A percentile compares a stretch with the other conserved stretches of the same genome.
Conservation (phyloP, 331 rosid genomes). For the Malus hybrid region DNA sequence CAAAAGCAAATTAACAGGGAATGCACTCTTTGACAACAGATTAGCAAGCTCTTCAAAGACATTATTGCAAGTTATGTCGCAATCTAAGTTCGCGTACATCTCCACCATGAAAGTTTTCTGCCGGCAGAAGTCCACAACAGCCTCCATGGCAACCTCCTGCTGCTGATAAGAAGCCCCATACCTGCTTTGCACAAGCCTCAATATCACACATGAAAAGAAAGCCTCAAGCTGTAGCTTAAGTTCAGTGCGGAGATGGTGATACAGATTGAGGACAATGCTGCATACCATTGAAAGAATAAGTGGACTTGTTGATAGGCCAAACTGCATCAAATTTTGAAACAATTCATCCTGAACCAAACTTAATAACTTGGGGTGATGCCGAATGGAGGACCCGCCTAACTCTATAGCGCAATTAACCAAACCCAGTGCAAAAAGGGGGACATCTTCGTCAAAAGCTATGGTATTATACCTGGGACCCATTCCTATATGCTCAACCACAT, state of each 20-base stretch:
- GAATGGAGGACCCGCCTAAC: constrained; percentile 75
- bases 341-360: constrained; percentile 85
- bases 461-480: constrained; percentile 60
- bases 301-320: constrained; percentile 84
- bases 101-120: constrained; percentile 88
- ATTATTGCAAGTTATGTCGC: constrained; percentile 89
- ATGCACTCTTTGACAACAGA: constrained; percentile 93
- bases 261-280: constrained; percentile 82
- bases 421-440: constrained; percentile 86
- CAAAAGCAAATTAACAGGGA: constrained; percentile 85
- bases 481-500: constrained; percentile 64
- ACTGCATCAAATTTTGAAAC: constrained; percentile 81
- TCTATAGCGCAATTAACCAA: constrained; percentile 85
- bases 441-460: constrained; percentile 83
- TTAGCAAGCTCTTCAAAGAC: constrained; percentile 88
- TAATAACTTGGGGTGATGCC: constrained; percentile 63
- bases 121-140: constrained; percentile 94
- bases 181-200: constrained; percentile 92
- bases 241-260: constrained; percentile 81
- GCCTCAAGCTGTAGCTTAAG: constrained; percentile 94
- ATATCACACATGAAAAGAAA: constrained; percentile 84
- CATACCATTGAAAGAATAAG: constrained; percentile 91
- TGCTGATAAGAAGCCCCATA: constrained; percentile 93
- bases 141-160: constrained; percentile 98
- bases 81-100: constrained; percentile 92